These are phyloP conservation scores for Colletotrichum caudatum DNA, from an alignment of 2,329 filamentous ascomycete species.

Conservation along the genomic window DNA sequence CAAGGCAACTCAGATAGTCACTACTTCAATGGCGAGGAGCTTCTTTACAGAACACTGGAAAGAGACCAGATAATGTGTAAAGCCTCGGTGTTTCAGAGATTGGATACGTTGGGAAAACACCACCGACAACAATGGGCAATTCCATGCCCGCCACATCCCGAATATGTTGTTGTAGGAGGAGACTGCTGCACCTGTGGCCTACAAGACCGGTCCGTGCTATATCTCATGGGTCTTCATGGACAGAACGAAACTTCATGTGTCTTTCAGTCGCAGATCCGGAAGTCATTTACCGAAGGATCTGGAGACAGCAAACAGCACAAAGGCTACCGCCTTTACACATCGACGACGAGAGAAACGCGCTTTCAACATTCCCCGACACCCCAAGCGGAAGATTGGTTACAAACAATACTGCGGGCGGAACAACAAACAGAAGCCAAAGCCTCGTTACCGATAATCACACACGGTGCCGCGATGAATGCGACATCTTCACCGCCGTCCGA, in stretches of 20 bases:
- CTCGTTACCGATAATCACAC: not conserved
- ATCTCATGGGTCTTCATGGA: not conserved
- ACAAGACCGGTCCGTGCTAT: not conserved
- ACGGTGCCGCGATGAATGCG: not conserved
- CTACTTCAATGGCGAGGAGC: not conserved
- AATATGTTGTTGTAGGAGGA: too few relatives aligned
- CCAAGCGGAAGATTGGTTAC: not conserved
- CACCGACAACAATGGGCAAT: not conserved
- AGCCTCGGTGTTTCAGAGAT: too few relatives aligned
- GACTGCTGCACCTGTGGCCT: not conserved
- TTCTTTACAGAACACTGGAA: not conserved
- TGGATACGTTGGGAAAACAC: not conserved
- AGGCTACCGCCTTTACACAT: not conserved
- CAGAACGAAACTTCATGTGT: not conserved
- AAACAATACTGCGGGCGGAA: not conserved
- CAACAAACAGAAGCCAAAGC: not conserved
- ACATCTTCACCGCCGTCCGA: not conserved
- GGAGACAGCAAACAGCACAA: not conserved
- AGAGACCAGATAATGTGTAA: not conserved
- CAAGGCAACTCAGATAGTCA: not conserved
- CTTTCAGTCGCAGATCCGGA: too few relatives aligned
- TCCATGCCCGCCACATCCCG: not conserved
- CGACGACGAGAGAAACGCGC: not conserved
- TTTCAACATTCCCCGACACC: not conserved
- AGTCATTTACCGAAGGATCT: not conserved